Base-by-base conservation (phyloP, 169 alveolate species). In the Eimeria acervulina region DNA sequence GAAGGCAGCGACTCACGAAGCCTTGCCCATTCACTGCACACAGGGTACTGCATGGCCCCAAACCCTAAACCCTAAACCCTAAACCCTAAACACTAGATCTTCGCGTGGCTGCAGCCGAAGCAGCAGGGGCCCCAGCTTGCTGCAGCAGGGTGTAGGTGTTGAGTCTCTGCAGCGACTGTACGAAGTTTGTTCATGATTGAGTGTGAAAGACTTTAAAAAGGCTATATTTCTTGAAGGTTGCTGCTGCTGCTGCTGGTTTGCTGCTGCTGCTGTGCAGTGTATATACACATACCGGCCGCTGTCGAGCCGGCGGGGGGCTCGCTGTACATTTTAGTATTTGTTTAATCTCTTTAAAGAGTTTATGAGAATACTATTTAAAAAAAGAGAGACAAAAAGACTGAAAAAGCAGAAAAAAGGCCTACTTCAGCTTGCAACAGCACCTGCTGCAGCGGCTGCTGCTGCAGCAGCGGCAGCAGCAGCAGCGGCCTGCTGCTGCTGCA, bases 51-150 rank as follows among this genome's bases (percentile, higher is more conserved):
- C n/a, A n/a, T n/a, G n/a, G n/a, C n/a, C n/a, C n/a, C 28, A 72
- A 72, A 72, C 84, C 44, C 84, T 36, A 72, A 72, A 72, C 52
- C 84, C 84, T 72, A 33, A 72, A 72, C 84, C 84, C 84, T 72
- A 61, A 61, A 61, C 72, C 72, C 72, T 61, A 70, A 33, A 33
- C 83, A 13, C 52, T 66, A 55, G 15, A 26, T 28, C 52, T 28
- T 33, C 6, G 36, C 55, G 55, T 12, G 19, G 55, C 55, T 28
- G 36, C 81, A 13, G 44, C 44, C n/a, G 66, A 10, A 7, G 66
- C 66, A 55, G 66, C 66, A 55, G 66, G 66, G 66, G 66, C 66
- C 66, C 66, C 66, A 8, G 66, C 26, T 17, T 55, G 66, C 66
- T 55, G 66, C 66, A 55, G 66, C 55, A n/a, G n/a, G n/a, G n/a